A percentile compares a stretch with the other conserved stretches of the same genome.
Conservation (phyloP, 192 early-diverging fungal species). For the Mortierella claussenii region DNA sequence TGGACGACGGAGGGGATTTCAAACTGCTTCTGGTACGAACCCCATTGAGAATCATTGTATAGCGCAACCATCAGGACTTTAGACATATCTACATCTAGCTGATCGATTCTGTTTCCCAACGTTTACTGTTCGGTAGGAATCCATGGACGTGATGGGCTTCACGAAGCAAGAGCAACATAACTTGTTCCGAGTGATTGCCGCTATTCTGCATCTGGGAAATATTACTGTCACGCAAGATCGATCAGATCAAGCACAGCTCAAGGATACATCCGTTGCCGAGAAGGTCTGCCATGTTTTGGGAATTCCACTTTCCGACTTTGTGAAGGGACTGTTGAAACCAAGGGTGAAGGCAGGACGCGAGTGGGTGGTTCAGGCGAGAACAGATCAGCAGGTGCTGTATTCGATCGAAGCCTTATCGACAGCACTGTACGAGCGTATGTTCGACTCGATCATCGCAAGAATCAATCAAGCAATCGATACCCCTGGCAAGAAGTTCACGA, state of each 20-base stretch:
- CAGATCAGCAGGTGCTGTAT: slow-evolving; percentile 85
- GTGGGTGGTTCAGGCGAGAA: slow-evolving; percentile 94
- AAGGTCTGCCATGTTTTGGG: slow-evolving; percentile 96
- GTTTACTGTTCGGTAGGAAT: slow-evolving; percentile 55
- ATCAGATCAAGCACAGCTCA: slow-evolving; percentile 88
- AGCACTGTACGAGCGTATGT: slow-evolving; percentile 95
- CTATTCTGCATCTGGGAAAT: slow-evolving; percentile 95
- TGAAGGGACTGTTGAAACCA: slow-evolving; percentile 86
- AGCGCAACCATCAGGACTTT: no score
- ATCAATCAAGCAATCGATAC: slow-evolving; percentile 85
- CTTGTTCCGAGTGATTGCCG: slow-evolving; percentile 85
- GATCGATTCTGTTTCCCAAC: background rate
- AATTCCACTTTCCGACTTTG: slow-evolving; percentile 88
- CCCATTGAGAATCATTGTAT: no score
- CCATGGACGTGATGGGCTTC: slow-evolving; percentile 89
- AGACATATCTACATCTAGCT: no score
- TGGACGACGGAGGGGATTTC: slow-evolving; percentile 90
- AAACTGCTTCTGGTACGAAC: slow-evolving; percentile 68
- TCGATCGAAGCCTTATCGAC: slow-evolving; percentile 93
- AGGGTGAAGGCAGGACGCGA: slow-evolving; percentile 94
- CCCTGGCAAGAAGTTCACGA: slow-evolving; percentile 73
- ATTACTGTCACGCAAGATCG: slow-evolving; percentile 82
- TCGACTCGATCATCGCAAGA: slow-evolving; percentile 87
- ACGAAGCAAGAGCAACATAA: slow-evolving; percentile 78
- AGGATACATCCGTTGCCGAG: slow-evolving; percentile 78